Percentiles rank a stretch among this genome's conserved stretches.
Conservation (phyloP, 208 protist species). For the Leishmania tarentolae region DNA sequence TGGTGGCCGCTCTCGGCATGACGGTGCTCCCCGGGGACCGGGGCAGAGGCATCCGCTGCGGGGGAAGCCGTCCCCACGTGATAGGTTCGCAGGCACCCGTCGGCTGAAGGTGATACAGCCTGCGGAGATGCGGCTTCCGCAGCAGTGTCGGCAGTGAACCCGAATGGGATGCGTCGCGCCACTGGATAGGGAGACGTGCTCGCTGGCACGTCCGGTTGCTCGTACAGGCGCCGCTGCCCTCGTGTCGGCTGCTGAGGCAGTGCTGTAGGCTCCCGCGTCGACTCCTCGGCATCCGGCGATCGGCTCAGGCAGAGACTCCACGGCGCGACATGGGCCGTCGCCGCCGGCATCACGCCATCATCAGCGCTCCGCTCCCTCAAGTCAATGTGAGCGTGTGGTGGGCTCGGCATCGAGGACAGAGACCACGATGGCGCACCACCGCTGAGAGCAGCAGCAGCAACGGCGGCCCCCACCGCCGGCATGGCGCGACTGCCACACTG, state of each 20-base stretch:
- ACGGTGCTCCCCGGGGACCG: background rate
- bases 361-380: background rate
- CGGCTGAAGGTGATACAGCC: background rate
- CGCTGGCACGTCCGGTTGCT: background rate
- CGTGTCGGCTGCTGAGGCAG: background rate
- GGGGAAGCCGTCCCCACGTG: background rate
- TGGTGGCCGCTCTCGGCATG: background rate
- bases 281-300: background rate
- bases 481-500: constrained; percentile 8
- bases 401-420: background rate
- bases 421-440: background rate
- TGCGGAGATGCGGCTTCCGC: too few relatives aligned
- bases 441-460: background rate
- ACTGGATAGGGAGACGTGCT: background rate
- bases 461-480: constrained; percentile 18
- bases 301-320: constrained; percentile 20
- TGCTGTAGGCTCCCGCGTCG: background rate
- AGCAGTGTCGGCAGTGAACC: background rate
- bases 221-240: background rate
- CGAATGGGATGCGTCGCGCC: constrained; percentile 24
- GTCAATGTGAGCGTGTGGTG: background rate
- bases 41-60: background rate
- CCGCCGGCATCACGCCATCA: background rate
- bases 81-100: background rate
- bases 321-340: constrained; percentile 1